These are phyloP conservation scores for Blumeria graminis DNA, from an alignment of 2,329 filamentous ascomycete genomes.

Conservation along the genomic window DNA sequence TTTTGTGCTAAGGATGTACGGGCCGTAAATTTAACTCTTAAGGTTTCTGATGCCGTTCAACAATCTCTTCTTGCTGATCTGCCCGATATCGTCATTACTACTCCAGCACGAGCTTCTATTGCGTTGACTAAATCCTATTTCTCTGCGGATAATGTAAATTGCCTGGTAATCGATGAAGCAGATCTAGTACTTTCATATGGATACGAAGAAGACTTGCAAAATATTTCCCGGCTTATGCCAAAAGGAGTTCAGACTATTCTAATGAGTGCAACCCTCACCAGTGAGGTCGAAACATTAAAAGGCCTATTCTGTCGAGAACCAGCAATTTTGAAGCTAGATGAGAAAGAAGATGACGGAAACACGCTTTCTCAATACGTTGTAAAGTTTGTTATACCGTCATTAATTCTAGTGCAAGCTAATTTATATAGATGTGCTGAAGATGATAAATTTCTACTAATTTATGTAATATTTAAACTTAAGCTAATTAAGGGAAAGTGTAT, in stretches of 20 bases:
- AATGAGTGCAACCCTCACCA: conserved; percentile 79
- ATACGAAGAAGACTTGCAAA: conserved; percentile 73
- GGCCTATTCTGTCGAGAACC: conserved; percentile 67
- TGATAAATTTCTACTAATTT: conserved; percentile 82
- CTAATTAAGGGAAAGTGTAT: conserved; percentile 83
- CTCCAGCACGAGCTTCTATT: conserved; percentile 59
- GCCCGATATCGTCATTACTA: conserved; percentile 78
- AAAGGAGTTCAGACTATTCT: conserved; percentile 74
- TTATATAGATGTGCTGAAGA: conserved; percentile 58
- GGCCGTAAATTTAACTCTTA: conserved; percentile 69
- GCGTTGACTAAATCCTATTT: conserved; percentile 54
- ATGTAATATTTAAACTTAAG: conserved; percentile 87
- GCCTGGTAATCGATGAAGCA: conserved; percentile 74
- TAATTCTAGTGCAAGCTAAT: conserved; percentile 4
- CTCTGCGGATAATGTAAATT: conserved; percentile 43
- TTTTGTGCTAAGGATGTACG: conserved; percentile 72
- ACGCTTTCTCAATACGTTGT: conserved; percentile 73
- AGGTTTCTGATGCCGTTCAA: conserved; percentile 73
- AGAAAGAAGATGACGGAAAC: conserved; percentile 52
- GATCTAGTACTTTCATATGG: conserved; percentile 86
- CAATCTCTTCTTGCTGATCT: conserved; percentile 62
- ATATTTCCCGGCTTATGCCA: conserved; percentile 52
- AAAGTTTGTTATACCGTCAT: conserved; percentile 25
- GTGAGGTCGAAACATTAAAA: conserved; percentile 69
- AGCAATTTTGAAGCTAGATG: conserved; percentile 56